A percentile compares a stretch with the other conserved stretches of the same genome.
Conservation (phyloP, 345 rosid species). For the Jatropha curcas region DNA sequence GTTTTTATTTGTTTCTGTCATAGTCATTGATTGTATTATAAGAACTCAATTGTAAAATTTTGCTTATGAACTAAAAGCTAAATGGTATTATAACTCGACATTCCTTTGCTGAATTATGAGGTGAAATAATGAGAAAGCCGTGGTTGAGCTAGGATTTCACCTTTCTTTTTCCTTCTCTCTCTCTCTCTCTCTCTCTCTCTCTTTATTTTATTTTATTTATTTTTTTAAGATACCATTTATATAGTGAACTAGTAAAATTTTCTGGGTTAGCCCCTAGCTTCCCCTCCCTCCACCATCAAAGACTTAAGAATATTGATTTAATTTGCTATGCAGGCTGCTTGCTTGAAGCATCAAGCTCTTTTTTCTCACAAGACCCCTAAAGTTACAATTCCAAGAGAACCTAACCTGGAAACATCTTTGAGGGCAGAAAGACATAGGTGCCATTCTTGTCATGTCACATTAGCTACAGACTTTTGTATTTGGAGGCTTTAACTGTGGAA, state of each 20-base stretch:
- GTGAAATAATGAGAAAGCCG: neutral
- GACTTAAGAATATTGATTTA: neutral
- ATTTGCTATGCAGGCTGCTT: slow-evolving; percentile 49
- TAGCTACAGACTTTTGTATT: neutral
- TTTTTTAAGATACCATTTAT: too few species aligned
- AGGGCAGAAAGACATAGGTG: slow-evolving; percentile 57
- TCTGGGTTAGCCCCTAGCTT: too few species aligned
- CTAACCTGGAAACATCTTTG: slow-evolving; percentile 52
- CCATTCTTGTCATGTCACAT: neutral
- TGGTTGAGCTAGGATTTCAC: too few species aligned
- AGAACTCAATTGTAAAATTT: neutral
- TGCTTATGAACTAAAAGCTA: neutral
- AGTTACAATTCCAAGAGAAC: slow-evolving; percentile 58
- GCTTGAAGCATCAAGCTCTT: slow-evolving; percentile 56
- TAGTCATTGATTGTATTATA: neutral
- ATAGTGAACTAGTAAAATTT: too few species aligned
- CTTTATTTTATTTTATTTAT: too few species aligned
- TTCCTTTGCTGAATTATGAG: too few species aligned
- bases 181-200: too few species aligned
- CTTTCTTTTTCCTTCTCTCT: too few species aligned
- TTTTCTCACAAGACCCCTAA: slow-evolving; percentile 58
- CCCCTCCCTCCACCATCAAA: neutral
- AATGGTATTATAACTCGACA: too few species aligned
- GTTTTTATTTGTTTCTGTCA: neutral
- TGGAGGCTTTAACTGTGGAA: neutral